These are phyloP conservation scores for Barnettozyma populi DNA, from an alignment of 805 yeast genomes.

Conservation along the genomic window DNA sequence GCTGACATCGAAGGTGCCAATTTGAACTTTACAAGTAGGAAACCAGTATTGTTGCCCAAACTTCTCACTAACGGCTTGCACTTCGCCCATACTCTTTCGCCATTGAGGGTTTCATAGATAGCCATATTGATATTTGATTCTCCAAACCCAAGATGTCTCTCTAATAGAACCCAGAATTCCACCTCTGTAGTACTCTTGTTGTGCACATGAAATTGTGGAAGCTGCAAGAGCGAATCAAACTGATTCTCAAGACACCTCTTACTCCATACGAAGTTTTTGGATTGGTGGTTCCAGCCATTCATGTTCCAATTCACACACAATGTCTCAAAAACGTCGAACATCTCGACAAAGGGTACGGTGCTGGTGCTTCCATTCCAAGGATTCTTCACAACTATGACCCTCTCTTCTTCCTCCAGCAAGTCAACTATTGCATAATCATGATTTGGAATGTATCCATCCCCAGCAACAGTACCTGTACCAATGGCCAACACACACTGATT, in stretches of 20 bases:
- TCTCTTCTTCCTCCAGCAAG: constrained; percentile 20
- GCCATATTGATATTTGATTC: constrained; percentile 22
- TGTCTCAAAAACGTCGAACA: constrained; percentile 37
- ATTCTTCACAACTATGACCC: constrained; percentile 34
- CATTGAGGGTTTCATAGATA: constrained; percentile 24
- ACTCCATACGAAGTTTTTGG: constrained; percentile 29
- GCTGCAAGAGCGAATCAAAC: constrained; percentile 18
- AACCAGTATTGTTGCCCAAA: constrained; percentile 33
- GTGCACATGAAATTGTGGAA: constrained; percentile 40
- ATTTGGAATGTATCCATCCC: constrained; percentile 37
- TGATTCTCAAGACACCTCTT: constrained; percentile 5
- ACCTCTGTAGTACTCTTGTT: constrained; percentile 28
- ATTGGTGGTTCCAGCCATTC: constrained; percentile 8
- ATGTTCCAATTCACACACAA: constrained; percentile 69
- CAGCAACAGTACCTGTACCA: constrained; percentile 56
- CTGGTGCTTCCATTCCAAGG: constrained; percentile 34
- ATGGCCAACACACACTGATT: constrained; percentile 49
- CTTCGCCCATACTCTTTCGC: constrained; percentile 27
- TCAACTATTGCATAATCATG: constrained; percentile 69
- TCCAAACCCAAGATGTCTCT: constrained; percentile 36
- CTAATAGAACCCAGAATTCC: constrained; percentile 44
- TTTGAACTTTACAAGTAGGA: constrained; percentile 30
- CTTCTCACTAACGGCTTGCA: constrained; percentile 4
- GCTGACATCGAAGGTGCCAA: constrained; percentile 25
- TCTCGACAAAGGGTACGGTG: constrained; percentile 23